Percentiles rank a stretch among this genome's conserved stretches.
Evolutionary conservation across 148 eudicot genomes (phyloP).

Genomic region (Arctostaphylos glauca): DNA sequence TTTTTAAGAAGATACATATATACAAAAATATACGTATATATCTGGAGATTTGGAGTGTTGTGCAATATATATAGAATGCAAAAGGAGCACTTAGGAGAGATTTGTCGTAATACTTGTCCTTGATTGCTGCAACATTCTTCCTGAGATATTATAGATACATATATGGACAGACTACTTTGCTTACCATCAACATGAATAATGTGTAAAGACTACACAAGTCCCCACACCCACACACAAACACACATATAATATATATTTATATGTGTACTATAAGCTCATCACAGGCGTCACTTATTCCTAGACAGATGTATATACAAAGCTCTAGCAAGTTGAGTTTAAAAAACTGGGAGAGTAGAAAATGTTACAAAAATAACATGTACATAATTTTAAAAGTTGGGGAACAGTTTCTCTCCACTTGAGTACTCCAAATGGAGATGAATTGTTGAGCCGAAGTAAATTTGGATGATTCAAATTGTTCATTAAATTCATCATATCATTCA

Average conservation of each 20-base stretch:
- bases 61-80: conserved; percentile 6
- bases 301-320: background rate
- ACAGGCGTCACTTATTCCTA: conserved; percentile 1
- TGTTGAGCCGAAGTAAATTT: too few species aligned
- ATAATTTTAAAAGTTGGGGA: background rate
- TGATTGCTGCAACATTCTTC: conserved; percentile 25
- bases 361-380: background rate
- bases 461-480: too few species aligned
- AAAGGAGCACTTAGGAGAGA: conserved; percentile 9
- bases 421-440: too few species aligned
- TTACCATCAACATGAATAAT: background rate
- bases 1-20: background rate
- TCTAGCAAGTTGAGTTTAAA: background rate
- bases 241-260: too few species aligned
- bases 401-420: too few species aligned
- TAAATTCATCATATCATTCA: too few species aligned
- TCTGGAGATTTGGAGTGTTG: conserved; percentile 27
- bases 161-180: background rate
- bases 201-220: conserved; percentile 1
- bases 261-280: background rate
- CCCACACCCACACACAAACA: background rate
- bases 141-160: background rate
- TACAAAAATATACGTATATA: background rate
- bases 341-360: background rate
- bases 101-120: conserved; percentile 22